Conservation (phyloP, 768 basidiomycete species). For the Postia placenta region DNA sequence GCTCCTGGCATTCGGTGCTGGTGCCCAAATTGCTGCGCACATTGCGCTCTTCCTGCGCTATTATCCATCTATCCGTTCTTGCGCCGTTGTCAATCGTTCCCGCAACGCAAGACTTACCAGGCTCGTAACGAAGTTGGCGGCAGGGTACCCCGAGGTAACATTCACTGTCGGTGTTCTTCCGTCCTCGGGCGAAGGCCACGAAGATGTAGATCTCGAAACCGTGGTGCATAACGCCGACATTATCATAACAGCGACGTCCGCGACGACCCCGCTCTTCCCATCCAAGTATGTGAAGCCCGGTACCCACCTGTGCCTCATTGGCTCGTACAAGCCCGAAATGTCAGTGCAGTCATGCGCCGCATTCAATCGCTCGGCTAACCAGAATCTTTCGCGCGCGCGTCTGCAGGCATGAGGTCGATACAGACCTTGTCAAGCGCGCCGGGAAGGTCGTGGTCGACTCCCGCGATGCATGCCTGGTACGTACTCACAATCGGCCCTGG, state of each 20-base stretch:
- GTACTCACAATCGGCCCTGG: background rate
- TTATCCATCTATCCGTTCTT: conserved; percentile 46
- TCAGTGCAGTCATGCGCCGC: conserved; percentile 5
- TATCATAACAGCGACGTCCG: conserved; percentile 72
- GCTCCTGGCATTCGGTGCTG: conserved; percentile 67
- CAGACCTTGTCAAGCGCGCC: conserved; percentile 48
- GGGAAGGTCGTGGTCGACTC: conserved; percentile 69
- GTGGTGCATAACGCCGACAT: conserved; percentile 46
- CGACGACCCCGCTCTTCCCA: conserved; percentile 64
- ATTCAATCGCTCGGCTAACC: background rate
- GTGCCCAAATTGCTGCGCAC: conserved; percentile 65
- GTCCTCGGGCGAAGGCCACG: background rate
- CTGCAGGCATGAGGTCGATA: conserved; percentile 56
- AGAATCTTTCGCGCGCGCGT: too few species aligned
- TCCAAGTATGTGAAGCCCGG: conserved; percentile 54
- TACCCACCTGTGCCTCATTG: conserved; percentile 70
- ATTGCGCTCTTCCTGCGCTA: conserved; percentile 52
- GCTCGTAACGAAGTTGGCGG: conserved; percentile 29
- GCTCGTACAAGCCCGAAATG: conserved; percentile 81
- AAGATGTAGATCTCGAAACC: conserved; percentile 3
- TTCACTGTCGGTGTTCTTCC: conserved; percentile 8
- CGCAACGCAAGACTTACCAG: conserved; percentile 38
- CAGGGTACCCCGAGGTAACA: conserved; percentile 20
- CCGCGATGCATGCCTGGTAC: conserved; percentile 49
- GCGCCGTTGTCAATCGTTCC: conserved; percentile 62